A percentile compares a stretch with the other conserved stretches of the same genome.
phyloP scores from a whole-genome alignment of 2,329 filamentous ascomycete genomes.

The Knoxdaviesia proteae region DNA sequence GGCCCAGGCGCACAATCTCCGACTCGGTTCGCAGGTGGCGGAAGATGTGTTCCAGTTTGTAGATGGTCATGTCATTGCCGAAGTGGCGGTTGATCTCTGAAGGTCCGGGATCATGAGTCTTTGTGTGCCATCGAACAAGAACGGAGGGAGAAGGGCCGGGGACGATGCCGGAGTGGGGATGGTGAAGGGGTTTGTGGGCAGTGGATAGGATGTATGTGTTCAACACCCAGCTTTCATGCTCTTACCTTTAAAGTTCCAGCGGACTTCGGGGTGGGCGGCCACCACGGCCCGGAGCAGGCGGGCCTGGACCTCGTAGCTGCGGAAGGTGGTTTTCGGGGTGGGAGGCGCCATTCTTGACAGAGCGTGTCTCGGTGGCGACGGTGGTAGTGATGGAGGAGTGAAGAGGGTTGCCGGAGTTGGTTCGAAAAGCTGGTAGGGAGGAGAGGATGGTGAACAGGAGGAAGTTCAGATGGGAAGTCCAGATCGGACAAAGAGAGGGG shows the following conservation, averaged over 20 bases:
- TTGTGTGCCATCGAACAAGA: background rate
- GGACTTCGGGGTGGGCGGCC: constrained; percentile 30
- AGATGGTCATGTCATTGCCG: constrained; percentile 26
- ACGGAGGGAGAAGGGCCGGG: background rate
- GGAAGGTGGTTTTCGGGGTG: constrained; percentile 30
- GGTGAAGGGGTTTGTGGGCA: background rate
- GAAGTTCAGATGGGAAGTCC: too few relatives aligned
- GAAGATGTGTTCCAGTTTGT: constrained; percentile 29
- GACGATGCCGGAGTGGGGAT: background rate
- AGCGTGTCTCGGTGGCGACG: constrained; percentile 3
- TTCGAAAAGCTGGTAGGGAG: background rate
- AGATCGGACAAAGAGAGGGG: too few relatives aligned
- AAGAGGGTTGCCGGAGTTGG: constrained; percentile 2
- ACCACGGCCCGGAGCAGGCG: constrained; percentile 40
- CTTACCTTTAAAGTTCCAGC: constrained; percentile 42
- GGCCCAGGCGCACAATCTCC: constrained; percentile 15
- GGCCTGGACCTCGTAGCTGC: constrained; percentile 35
- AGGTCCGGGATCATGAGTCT: background rate
- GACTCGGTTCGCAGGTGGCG: constrained; percentile 23
- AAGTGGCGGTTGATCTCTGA: constrained; percentile 25
- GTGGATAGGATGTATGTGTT: background rate
- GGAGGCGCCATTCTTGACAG: constrained; percentile 19
- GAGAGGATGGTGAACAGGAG: constrained; percentile 1
- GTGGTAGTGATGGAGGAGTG: constrained; percentile 4
- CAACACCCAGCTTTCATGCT: constrained; percentile 2